phyloP scores from a whole-genome alignment of 257 asterid genomes.

The Schizonepeta tenuifolia region DNA sequence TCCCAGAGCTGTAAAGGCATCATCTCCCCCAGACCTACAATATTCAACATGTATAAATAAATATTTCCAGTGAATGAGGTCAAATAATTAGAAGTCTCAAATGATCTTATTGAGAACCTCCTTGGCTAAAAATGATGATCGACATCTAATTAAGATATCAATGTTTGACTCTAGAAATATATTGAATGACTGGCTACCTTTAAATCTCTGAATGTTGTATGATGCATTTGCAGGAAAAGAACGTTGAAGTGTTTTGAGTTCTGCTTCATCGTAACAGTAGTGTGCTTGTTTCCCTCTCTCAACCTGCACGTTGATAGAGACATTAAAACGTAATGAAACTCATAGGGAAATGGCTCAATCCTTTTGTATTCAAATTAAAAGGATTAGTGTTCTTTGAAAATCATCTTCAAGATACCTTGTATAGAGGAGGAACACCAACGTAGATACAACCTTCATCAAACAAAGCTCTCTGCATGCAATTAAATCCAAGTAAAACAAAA shows the following conservation, averaged over 20 bases:
- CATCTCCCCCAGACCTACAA: slow-evolving; percentile 98
- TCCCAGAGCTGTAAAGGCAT: slow-evolving; percentile 99
- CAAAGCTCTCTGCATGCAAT: slow-evolving; percentile 77
- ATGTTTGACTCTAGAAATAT: too few species aligned
- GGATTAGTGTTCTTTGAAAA: slow-evolving; percentile 8
- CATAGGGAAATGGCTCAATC: slow-evolving; percentile 15
- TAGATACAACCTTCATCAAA: slow-evolving; percentile 95
- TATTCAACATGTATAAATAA: not conserved
- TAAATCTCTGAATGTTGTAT: slow-evolving; percentile 95
- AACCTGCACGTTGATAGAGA: slow-evolving; percentile 55
- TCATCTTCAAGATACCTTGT: slow-evolving; percentile 60
- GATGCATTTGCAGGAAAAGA: slow-evolving; percentile 93
- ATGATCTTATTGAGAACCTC: not conserved
- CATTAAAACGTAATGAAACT: slow-evolving; percentile 21
- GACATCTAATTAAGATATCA: not conserved
- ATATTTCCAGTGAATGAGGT: too few species aligned
- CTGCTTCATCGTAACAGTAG: slow-evolving; percentile 87
- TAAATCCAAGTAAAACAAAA: slow-evolving; percentile 32
- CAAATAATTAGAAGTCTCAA: not conserved
- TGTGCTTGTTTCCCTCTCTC: slow-evolving; percentile 88
- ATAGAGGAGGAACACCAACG: slow-evolving; percentile 97
- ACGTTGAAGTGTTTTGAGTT: slow-evolving; percentile 65
- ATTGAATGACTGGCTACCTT: slow-evolving; percentile 48
- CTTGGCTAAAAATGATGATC: not conserved
- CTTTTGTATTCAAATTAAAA: slow-evolving; percentile 10